A percentile compares a stretch with the other conserved stretches of the same genome.
Evolutionary conservation across 176 grass and related monocot species (phyloP).

Genomic region (Carex scoparia): DNA sequence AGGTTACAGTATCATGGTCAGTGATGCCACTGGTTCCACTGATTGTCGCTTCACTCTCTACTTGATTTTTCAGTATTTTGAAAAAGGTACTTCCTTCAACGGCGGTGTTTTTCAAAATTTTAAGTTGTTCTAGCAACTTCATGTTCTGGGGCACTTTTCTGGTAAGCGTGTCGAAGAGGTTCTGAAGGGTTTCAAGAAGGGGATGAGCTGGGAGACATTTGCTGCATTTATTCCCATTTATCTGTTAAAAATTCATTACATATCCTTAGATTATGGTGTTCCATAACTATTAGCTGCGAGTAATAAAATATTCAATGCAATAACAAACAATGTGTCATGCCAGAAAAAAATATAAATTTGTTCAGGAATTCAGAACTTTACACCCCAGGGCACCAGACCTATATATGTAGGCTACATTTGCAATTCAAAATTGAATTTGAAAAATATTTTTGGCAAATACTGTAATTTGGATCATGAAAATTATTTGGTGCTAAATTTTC

Average conservation of each 20-base stretch:
- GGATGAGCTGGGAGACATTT: constrained; percentile 17
- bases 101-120: not conserved
- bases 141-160: constrained; percentile 7
- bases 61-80: not conserved
- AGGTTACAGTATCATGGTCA: not conserved
- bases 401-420: not conserved
- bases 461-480: not conserved
- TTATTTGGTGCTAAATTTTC: not conserved
- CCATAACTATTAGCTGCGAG: not conserved
- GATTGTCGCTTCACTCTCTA: not conserved
- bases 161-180: constrained; percentile 11
- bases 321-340: not conserved
- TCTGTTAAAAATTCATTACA: constrained; percentile 9
- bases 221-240: constrained; percentile 3
- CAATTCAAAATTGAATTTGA: not conserved
- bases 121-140: constrained; percentile 13
- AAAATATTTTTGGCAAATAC: not conserved
- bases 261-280: not conserved
- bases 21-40: not conserved
- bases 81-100: constrained; percentile 4
- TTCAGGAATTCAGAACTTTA: not conserved
- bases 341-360: not conserved
- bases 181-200: constrained; percentile 12
- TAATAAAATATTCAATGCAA: not conserved
- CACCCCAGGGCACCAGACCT: not conserved